Percentiles rank a stretch among this genome's conserved stretches.
Conservation (phyloP, 305 asterid species). For the Striga hermonthica region DNA sequence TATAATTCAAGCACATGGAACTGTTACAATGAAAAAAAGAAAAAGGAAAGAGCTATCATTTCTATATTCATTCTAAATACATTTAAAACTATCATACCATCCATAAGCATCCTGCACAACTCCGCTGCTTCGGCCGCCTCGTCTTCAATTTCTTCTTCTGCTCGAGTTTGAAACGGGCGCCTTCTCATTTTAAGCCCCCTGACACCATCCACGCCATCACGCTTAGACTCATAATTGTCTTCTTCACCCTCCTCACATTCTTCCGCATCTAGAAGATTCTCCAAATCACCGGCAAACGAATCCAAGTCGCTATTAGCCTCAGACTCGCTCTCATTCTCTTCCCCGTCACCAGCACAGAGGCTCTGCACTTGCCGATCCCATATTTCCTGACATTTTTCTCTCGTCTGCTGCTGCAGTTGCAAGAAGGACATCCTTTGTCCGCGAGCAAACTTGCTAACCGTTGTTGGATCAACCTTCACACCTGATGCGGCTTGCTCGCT, state of each 20-base stretch:
- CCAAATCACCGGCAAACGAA: conserved; percentile 98
- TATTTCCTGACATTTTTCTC: conserved; percentile 99
- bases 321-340: conserved; percentile 90
- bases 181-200: conserved; percentile 91
- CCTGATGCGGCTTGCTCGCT: conserved; percentile 99
- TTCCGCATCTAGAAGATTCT: conserved; percentile 96
- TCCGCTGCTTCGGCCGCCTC: conserved; percentile 98
- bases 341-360: conserved; percentile 80
- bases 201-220: conserved; percentile 67
- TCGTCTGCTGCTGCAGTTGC: conserved; percentile 99
- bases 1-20: conserved; percentile 2
- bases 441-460: conserved; percentile 96
- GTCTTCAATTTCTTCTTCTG: conserved; percentile 89
- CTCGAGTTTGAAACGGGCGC: conserved; percentile 78
- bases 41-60: background rate
- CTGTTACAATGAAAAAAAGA: conserved; percentile 1
- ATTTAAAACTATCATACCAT: conserved; percentile 49
- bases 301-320: conserved; percentile 98
- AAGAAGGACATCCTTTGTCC: conserved; percentile 98
- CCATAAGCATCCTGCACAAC: conserved; percentile 96
- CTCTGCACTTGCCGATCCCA: conserved; percentile 96
- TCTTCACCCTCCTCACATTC: conserved; percentile 86
- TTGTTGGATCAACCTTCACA: conserved; percentile 88
- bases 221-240: conserved; percentile 64
- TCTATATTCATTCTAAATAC: conserved; percentile 24